A percentile compares a stretch with the other conserved stretches of the same genome.
phyloP scores from a whole-genome alignment of 148 eudicot species.

The Persicaria maculosa region DNA sequence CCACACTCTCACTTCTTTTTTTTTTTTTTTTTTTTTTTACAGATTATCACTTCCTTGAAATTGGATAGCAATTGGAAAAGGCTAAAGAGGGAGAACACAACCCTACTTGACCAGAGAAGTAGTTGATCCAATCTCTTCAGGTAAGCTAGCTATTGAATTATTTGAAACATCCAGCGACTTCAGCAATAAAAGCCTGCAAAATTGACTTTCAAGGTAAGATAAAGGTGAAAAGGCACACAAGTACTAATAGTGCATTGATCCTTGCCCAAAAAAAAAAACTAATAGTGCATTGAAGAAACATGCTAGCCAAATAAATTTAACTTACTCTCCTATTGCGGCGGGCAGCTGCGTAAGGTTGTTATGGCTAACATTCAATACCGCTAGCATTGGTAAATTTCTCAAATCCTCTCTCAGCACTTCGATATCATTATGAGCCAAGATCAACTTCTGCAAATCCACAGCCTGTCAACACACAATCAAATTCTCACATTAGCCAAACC shows the following conservation, averaged over 20 bases:
- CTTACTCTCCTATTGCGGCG: conserved; percentile 91
- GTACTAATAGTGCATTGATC: conserved; percentile 1
- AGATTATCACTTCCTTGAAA: background rate
- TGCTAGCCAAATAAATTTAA: conserved; percentile 6
- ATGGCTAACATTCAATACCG: conserved; percentile 84
- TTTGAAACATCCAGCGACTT: conserved; percentile 78
- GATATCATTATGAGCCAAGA: conserved; percentile 86
- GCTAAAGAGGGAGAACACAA: background rate
- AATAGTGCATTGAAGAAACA: conserved; percentile 3
- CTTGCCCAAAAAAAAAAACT: no score
- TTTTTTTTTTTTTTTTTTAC: no score
- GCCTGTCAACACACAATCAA: conserved; percentile 36
- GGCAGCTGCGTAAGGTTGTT: conserved; percentile 86
- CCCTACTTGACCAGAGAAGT: conserved; percentile 86
- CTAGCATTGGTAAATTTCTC: conserved; percentile 53
- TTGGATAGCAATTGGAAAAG: background rate
- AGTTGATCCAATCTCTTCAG: conserved; percentile 81
- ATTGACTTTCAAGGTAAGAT: conserved; percentile 13
- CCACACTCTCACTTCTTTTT: background rate
- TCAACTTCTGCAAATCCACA: conserved; percentile 93
- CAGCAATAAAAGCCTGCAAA: conserved; percentile 58
- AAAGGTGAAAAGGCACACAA: conserved; percentile 8
- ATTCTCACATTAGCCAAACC: background rate
- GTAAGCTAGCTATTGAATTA: conserved; percentile 47
- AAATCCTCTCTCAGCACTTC: conserved; percentile 72